These are phyloP conservation scores for Musa troglodytarum DNA, from an alignment of 176 grass and related monocot genomes.

Conservation along the genomic window DNA sequence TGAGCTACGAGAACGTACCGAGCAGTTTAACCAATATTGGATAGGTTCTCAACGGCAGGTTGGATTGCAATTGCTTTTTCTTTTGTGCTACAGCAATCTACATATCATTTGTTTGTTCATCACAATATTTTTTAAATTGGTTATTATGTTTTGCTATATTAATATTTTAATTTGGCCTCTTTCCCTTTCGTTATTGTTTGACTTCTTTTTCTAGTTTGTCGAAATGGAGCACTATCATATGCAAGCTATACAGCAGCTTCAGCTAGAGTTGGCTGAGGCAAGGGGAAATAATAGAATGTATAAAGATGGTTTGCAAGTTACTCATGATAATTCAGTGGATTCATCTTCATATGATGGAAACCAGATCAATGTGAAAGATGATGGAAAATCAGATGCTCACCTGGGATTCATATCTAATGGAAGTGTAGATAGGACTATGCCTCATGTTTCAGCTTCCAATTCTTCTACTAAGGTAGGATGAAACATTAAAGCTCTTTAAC, in stretches of 20 bases:
- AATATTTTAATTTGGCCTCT: not conserved
- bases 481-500: not conserved
- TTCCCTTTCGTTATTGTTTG: not conserved
- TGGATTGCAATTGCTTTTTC: not conserved
- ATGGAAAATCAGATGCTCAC: constrained; percentile 28
- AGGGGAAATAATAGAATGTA: constrained; percentile 50
- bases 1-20: constrained; percentile 77
- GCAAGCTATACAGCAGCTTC: constrained; percentile 81
- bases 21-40: constrained; percentile 96
- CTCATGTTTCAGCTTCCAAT: constrained; percentile 18
- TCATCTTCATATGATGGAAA: constrained; percentile 44
- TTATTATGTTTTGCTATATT: not conserved
- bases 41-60: constrained; percentile 75
- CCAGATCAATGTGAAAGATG: constrained; percentile 48
- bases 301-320: constrained; percentile 58
- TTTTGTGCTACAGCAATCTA: not conserved
- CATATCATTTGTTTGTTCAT: not conserved
- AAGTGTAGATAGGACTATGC: constrained; percentile 31
- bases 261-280: constrained; percentile 66
- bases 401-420: constrained; percentile 38
- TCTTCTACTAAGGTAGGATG: constrained; percentile 40
- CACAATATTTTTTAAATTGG: not conserved
- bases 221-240: constrained; percentile 72
- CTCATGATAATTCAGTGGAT: constrained; percentile 52
- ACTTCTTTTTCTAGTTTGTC: constrained; percentile 38